A percentile compares a stretch with the other conserved stretches of the same genome.
phyloP scores from a whole-genome alignment of 1,139 yeast genomes.

The Barnettozyma hawaiiensis region DNA sequence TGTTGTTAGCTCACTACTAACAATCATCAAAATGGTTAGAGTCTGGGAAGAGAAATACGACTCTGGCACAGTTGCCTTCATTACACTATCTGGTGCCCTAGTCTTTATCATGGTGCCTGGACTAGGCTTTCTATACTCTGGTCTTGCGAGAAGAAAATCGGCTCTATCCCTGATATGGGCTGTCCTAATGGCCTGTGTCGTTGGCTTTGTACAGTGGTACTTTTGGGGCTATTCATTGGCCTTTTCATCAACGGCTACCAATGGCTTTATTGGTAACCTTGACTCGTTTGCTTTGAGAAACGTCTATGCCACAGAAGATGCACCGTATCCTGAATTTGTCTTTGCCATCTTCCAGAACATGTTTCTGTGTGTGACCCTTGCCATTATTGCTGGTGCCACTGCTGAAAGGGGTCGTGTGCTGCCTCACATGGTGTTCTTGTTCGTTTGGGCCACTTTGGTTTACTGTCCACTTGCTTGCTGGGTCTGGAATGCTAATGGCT shows the following conservation, averaged over 20 bases:
- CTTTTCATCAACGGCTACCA: slow-evolving; percentile 67
- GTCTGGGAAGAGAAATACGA: slow-evolving; percentile 37
- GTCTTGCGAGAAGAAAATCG: slow-evolving; percentile 85
- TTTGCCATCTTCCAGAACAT: slow-evolving; percentile 87
- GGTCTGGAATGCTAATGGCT: slow-evolving; percentile 91
- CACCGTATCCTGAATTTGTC: slow-evolving; percentile 71
- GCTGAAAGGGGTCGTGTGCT: slow-evolving; percentile 90
- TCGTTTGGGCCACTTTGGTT: slow-evolving; percentile 85
- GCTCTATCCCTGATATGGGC: slow-evolving; percentile 89
- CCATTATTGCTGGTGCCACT: slow-evolving; percentile 89
- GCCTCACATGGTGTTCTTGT: slow-evolving; percentile 78
- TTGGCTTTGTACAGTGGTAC: slow-evolving; percentile 91
- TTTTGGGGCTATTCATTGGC: slow-evolving; percentile 97
- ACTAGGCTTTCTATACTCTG: slow-evolving; percentile 86
- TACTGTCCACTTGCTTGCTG: slow-evolving; percentile 92
- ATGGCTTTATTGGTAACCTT: slow-evolving; percentile 82
- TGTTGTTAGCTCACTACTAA: background rate
- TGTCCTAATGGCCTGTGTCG: slow-evolving; percentile 64
- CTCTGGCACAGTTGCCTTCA: slow-evolving; percentile 46
- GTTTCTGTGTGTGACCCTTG: slow-evolving; percentile 84
- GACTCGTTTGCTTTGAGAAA: slow-evolving; percentile 76
- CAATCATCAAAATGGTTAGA: slow-evolving; percentile 18
- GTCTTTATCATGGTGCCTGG: slow-evolving; percentile 96
- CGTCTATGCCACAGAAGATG: slow-evolving; percentile 46
- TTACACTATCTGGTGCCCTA: slow-evolving; percentile 54